Evolutionary conservation across 1,139 yeast species (phyloP), one percentile per base, ranked within the genome.

Genomic region (Lodderomyces metapsilosis): DNA sequence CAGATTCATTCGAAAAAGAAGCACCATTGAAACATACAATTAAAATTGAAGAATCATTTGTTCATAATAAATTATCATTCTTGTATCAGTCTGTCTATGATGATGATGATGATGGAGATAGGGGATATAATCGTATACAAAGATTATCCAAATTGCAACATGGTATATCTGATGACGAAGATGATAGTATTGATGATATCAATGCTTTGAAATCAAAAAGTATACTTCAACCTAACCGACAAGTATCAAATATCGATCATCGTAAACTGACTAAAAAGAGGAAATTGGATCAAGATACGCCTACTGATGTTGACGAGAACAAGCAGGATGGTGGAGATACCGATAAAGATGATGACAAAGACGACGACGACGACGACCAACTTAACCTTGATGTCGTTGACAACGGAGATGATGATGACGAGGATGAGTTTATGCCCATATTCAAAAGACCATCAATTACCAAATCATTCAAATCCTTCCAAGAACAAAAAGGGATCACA

Each of bases 41-140:
- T 6, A 54, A 50, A 25, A 53, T 70, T 34, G 77, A 80, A 11
- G 80, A 79, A 50, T 78, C 77, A 1, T 82, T 79, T 53, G 84
- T 85, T 8, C 80, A 80, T 41, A 74, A 73, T 45, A 80, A 81
- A 48, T 66, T 85, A 38, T 83, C 91, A 0, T 85, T 84, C 54
- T 68, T 83, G 42, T 65, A 64, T 30, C 66, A 69, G 17, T 64
- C 56, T n/a, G 64, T 62, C 13, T 61, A 65, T 36, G 62, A 64
- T 40, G 48, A 52, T n/a, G 62, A 65, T 34, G 63, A 64, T 38
- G 47, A 52, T n/a, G 62, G 65, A 34, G 63, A 64, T 38, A 47
- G 52, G 34, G 58, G 58, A 15, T 66, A 71, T 46, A 71, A 68
- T 12, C 49, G 51, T 36, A 57, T 63, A 31, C 73, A 68, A 45